These are phyloP conservation scores for Vitis rupestris DNA, from an alignment of 164 flowering plant species.

Conservation along the genomic window DNA sequence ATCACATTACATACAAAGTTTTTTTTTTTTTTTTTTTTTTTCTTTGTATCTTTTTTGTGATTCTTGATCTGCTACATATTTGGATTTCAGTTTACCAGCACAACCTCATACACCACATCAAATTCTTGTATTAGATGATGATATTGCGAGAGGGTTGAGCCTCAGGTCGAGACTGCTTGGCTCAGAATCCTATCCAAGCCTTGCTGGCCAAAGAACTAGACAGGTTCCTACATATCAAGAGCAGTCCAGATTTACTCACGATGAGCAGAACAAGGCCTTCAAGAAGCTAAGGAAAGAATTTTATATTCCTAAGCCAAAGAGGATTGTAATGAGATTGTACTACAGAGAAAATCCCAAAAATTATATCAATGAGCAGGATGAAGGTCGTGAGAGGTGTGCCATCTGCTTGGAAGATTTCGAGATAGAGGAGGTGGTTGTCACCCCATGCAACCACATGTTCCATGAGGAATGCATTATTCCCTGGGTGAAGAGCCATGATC, in stretches of 20 bases:
- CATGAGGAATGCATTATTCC: slow-evolving; percentile 56
- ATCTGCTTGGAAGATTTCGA: slow-evolving; percentile 65
- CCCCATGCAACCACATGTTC: slow-evolving; percentile 73
- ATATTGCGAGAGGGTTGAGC: too few relatives aligned
- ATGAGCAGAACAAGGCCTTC: slow-evolving; percentile 37
- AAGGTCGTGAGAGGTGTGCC: slow-evolving; percentile 46
- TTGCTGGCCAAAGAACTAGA: slow-evolving; percentile 3
- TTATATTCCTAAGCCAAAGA: slow-evolving; percentile 34
- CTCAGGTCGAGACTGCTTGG: not conserved
- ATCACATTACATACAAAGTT: too few relatives aligned
- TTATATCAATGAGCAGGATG: slow-evolving; percentile 14
- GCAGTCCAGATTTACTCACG: slow-evolving; percentile 24
- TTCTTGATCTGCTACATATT: too few relatives aligned
- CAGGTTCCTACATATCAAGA: slow-evolving; percentile 11
- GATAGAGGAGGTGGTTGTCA: slow-evolving; percentile 38
- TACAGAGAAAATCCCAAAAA: slow-evolving; percentile 20
- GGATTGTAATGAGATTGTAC: slow-evolving; percentile 26
- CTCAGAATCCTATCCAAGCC: slow-evolving; percentile 3
- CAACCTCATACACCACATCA: too few relatives aligned
- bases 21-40: too few relatives aligned
- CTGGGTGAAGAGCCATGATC: slow-evolving; percentile 53
- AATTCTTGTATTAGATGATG: too few relatives aligned
- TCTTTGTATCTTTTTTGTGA: too few relatives aligned
- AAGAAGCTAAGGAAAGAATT: slow-evolving; percentile 40
- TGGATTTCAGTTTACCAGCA: too few relatives aligned